Conservation (phyloP, 805 yeast genomes). For the Saccharomyces jurei region DNA sequence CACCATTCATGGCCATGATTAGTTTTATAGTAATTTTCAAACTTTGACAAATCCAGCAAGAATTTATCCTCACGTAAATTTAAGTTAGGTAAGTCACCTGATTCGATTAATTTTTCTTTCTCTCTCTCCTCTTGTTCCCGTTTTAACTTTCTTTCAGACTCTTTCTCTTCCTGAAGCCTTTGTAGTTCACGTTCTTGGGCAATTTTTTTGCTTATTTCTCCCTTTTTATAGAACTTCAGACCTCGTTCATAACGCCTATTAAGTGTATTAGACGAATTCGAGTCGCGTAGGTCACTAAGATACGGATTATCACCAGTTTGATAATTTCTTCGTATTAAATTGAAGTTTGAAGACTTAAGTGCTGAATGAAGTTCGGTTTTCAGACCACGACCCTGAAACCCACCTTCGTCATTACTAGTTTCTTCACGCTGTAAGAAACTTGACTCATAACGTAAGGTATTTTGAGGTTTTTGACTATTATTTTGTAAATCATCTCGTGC, state of each 20-base stretch:
- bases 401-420: background rate
- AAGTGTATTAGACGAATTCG: conserved; percentile 4
- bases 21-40: conserved; percentile 40
- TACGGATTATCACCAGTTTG: conserved; percentile 26
- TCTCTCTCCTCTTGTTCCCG: conserved; percentile 10
- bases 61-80: conserved; percentile 45
- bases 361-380: conserved; percentile 27
- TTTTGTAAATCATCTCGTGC: background rate
- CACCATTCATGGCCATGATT: conserved; percentile 60
- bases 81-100: conserved; percentile 41
- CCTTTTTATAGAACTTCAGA: conserved; percentile 44
- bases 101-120: conserved; percentile 37
- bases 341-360: conserved; percentile 23
- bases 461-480: background rate
- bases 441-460: background rate
- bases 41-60: conserved; percentile 29
- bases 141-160: background rate
- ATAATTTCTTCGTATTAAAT: conserved; percentile 17
- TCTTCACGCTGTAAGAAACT: background rate
- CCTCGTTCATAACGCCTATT: conserved; percentile 13
- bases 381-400: conserved; percentile 14
- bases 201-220: conserved; percentile 32
- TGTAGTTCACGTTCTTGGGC: conserved; percentile 10
- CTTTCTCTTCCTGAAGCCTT: background rate
- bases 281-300: conserved; percentile 8